Percentiles rank a stretch among this genome's conserved stretches.
These are phyloP conservation scores for Gonapodya prolifera DNA, from an alignment of 192 early-diverging fungal genomes.

Conservation along the genomic window DNA sequence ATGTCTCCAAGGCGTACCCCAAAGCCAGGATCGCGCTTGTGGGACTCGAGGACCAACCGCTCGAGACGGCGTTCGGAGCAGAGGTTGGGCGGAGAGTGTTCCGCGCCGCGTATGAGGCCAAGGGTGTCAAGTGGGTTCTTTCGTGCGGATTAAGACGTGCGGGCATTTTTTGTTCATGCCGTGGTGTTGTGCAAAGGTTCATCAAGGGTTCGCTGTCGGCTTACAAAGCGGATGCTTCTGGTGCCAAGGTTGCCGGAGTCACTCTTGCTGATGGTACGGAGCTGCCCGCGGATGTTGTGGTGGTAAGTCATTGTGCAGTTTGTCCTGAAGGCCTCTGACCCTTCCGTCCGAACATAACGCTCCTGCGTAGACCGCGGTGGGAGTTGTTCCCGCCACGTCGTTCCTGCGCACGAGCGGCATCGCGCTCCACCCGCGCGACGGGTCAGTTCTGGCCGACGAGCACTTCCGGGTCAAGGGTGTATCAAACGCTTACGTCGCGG, in stretches of 20 bases:
- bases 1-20: not conserved
- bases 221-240: not conserved
- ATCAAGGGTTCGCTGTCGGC: not conserved
- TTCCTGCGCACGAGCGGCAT: not conserved
- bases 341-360: too few relatives aligned
- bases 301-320: not conserved
- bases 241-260: not conserved
- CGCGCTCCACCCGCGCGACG: not conserved
- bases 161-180: too few relatives aligned
- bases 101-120: not conserved
- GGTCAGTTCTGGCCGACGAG: not conserved
- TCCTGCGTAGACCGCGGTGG: not conserved
- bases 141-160: too few relatives aligned
- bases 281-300: not conserved
- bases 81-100: not conserved
- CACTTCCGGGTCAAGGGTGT: not conserved
- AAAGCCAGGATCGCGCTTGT: not conserved
- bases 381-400: not conserved
- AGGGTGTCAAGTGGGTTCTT: not conserved
- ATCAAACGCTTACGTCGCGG: not conserved
- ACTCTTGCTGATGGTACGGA: not conserved
- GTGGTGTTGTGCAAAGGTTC: not conserved
- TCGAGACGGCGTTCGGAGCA: not conserved
- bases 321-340: too few relatives aligned
- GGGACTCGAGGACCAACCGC: not conserved